A percentile compares a stretch with the other conserved stretches of the same genome.
Evolutionary conservation across 2,329 filamentous ascomycete species (phyloP).

Genomic region (Didymosphaeria variabile): DNA sequence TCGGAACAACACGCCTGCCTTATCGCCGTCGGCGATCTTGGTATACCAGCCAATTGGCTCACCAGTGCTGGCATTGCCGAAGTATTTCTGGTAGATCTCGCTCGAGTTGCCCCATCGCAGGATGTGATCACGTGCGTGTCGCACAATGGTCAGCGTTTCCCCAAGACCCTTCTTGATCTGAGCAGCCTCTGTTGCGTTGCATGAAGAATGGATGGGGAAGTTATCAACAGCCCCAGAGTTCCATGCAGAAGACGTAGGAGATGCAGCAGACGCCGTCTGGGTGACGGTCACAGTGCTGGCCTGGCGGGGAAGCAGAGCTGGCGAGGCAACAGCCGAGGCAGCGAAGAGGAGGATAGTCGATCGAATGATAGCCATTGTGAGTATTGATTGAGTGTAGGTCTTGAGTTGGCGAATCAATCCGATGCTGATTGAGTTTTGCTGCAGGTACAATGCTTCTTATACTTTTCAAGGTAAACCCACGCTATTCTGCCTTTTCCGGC

Average conservation of each 20-base stretch:
- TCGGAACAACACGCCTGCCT: conserved; percentile 67
- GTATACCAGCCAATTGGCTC: conserved; percentile 70
- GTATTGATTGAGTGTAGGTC: not conserved
- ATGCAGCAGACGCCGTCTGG: conserved; percentile 26
- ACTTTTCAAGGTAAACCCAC: not conserved
- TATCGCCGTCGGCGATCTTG: conserved; percentile 67
- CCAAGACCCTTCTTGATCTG: conserved; percentile 66
- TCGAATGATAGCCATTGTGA: conserved; percentile 34
- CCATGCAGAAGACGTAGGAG: conserved; percentile 38
- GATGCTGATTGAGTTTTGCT: conserved; percentile 1
- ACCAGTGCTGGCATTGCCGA: conserved; percentile 67
- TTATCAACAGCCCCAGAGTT: conserved; percentile 50
- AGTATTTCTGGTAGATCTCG: conserved; percentile 71
- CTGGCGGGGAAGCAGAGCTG: conserved; percentile 32
- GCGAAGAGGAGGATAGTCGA: conserved; percentile 37
- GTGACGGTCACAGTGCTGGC: conserved; percentile 32
- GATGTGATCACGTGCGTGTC: conserved; percentile 70
- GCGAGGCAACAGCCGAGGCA: conserved; percentile 38
- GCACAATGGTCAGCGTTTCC: conserved; percentile 66
- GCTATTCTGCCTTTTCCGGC: not conserved
- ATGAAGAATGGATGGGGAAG: conserved; percentile 69
- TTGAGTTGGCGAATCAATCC: not conserved
- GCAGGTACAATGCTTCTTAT: conserved; percentile 9
- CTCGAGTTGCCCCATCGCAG: conserved; percentile 66
- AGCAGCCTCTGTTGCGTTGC: conserved; percentile 68